These are phyloP conservation scores for Avena atlantica DNA, from an alignment of 176 grass and related monocot species.

Conservation along the genomic window DNA sequence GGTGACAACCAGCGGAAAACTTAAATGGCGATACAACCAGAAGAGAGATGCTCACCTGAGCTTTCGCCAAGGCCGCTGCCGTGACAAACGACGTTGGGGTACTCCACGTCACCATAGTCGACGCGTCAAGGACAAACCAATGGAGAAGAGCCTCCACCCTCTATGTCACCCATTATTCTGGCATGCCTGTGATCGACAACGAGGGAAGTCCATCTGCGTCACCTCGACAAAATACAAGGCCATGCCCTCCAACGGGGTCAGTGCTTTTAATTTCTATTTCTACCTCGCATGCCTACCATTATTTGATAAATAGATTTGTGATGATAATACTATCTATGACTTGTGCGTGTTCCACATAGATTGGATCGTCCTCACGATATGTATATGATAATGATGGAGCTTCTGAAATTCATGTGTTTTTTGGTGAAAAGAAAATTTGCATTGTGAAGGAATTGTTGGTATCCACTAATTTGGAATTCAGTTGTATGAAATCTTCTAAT, in stretches of 20 bases:
- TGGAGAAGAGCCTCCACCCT: neutral
- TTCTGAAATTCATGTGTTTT: neutral
- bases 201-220: neutral
- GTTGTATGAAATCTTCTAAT: neutral
- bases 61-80: neutral
- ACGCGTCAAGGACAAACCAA: neutral
- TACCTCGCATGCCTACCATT: neutral
- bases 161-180: neutral
- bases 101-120: neutral
- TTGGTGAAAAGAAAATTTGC: neutral
- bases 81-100: neutral
- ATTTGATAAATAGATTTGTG: neutral
- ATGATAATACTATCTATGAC: neutral
- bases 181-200: neutral
- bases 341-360: neutral
- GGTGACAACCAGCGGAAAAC: neutral
- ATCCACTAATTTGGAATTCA: neutral
- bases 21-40: neutral
- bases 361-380: neutral
- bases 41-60: neutral
- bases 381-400: neutral
- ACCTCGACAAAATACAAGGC: neutral
- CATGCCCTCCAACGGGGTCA: neutral
- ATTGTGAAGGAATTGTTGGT: neutral
- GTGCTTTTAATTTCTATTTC: neutral